Evolutionary conservation across 192 early-diverging fungal species (phyloP).

Genomic region (Entomortierella parvispora): DNA sequence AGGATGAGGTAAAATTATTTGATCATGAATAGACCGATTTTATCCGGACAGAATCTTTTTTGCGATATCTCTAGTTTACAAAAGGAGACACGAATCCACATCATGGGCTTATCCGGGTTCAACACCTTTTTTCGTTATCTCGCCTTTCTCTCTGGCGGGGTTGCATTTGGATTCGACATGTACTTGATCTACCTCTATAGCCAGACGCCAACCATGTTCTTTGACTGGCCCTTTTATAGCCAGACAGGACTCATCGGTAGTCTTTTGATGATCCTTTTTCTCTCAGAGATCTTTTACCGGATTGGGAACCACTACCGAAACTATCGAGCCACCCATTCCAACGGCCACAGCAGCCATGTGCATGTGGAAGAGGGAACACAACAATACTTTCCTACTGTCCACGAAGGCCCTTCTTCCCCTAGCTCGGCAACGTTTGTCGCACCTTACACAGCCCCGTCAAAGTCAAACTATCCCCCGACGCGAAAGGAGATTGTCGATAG

Average conservation of each 20-base stretch:
- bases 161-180: constrained; percentile 15
- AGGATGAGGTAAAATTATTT: too few species aligned
- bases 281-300: constrained; percentile 19
- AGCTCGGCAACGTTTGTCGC: too few species aligned
- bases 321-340: neutral
- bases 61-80: too few species aligned
- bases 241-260: neutral
- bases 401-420: too few species aligned
- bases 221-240: constrained; percentile 19
- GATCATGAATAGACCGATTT: too few species aligned
- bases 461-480: neutral
- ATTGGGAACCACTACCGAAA: neutral
- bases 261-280: constrained; percentile 7
- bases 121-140: constrained; percentile 11
- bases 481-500: neutral
- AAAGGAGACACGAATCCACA: too few species aligned
- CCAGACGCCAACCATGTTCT: constrained; percentile 9
- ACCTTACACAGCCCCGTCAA: neutral
- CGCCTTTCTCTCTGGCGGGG: neutral
- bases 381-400: neutral
- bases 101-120: constrained; percentile 16
- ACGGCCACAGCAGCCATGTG: neutral
- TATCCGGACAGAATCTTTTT: too few species aligned
- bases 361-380: neutral
- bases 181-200: constrained; percentile 22